Evolutionary conservation across 148 eudicot species (phyloP), one percentile per base, ranked within the genome.

Genomic region (Vaccinium darrowii): DNA sequence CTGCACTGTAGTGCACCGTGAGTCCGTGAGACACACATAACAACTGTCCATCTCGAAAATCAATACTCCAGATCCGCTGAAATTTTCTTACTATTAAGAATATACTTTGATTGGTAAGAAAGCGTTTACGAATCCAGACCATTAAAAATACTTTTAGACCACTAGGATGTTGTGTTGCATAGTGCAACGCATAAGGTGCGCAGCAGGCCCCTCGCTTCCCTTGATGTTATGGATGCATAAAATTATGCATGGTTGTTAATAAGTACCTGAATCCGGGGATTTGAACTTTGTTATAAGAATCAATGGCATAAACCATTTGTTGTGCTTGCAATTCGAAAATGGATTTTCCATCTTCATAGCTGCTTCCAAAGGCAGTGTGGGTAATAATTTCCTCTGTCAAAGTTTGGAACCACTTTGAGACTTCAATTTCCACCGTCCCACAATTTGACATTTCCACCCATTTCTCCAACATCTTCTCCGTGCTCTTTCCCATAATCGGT

Each of bases 311-410:
- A 12, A 89, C 84, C 75, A 93, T 78, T 81, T 93, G 93, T 10
- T 91, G 91, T 43, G 95, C 87, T 86, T 93, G 94, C 56, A 93
- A 84, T 75, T 89, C 86, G 87, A 89, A 91, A 53, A 93, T 89
- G 19, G 87, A 53, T 88, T 90, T 93, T 19, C 94, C 95, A 60
- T 88, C 90, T 62, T 93, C 92, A 76, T 89, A 89, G 82, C 94
- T 91, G 63, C 91, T 82, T 15, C 95, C 95, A 52, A 93, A 93
- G 43, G 86, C 91, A 7, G 92, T 88, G 43, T 90, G 85, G 0
- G 94, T 89, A 43, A 93, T 89, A 27, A 93, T 90, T 54, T 91
- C 92, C 79, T 90, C 94, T 0, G 90, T 88, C 81, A 93, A 86
- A 73, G 83, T 83, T 78, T 88, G 88, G 71, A 91, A 93, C 90